Percentiles rank a stretch among this genome's conserved stretches.
phyloP scores from a whole-genome alignment of 129 eudicot species.

The Flaveria ramosissima region DNA sequence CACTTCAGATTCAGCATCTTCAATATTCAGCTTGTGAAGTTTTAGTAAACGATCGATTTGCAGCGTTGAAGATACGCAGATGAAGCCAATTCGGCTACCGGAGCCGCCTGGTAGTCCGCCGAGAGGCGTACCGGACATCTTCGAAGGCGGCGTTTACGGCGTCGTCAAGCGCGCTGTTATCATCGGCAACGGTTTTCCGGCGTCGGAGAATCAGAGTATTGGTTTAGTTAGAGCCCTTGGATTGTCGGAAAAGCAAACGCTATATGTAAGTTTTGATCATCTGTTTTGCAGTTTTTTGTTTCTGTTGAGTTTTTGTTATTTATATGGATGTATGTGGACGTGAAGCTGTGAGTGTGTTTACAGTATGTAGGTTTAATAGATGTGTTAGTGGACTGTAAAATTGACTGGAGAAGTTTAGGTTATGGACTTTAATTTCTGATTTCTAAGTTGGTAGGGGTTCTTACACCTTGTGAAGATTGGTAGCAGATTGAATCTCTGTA shows the following conservation, averaged over 20 bases:
- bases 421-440: neutral
- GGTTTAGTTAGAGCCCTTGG: conserved; percentile 95
- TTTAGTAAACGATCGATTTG: conserved; percentile 19
- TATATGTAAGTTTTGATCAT: conserved; percentile 55
- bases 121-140: conserved; percentile 81
- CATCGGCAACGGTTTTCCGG: conserved; percentile 81
- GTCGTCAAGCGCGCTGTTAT: conserved; percentile 78
- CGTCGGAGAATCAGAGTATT: conserved; percentile 84
- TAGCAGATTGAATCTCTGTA: conserved; percentile 4
- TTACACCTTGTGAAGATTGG: neutral
- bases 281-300: conserved; percentile 5
- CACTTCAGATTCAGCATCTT: conserved; percentile 29
- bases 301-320: neutral
- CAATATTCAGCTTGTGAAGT: conserved; percentile 12
- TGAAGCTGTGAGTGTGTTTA: conserved; percentile 21
- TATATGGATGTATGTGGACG: neutral
- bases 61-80: conserved; percentile 30
- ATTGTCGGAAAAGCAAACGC: conserved; percentile 64
- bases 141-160: conserved; percentile 84
- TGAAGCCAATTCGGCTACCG: conserved; percentile 93
- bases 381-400: neutral
- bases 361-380: conserved; percentile 13
- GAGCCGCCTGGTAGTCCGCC: conserved; percentile 92
- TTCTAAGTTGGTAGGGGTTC: neutral
- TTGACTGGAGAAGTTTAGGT: conserved; percentile 16